Evolutionary conservation across 2,329 filamentous ascomycete species (phyloP), one percentile per base, ranked within the genome.

Genomic region (Alternaria triticimaculans): DNA sequence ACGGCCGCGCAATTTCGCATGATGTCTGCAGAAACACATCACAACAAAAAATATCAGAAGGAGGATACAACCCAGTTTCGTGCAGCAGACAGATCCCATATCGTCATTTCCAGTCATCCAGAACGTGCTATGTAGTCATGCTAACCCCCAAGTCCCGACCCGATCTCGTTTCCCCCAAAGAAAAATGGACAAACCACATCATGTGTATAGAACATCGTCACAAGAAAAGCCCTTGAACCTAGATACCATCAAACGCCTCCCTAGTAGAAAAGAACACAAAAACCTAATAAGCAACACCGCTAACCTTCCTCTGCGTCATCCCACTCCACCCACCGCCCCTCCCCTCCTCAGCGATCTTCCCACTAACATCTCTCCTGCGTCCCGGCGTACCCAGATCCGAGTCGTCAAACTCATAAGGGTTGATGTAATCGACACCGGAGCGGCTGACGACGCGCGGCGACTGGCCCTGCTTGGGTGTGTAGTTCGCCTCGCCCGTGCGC

Each of bases 331-430:
- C 63, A 6, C 74, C 78, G 5, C 77, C 87, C 50, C 86, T 81
- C 2, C 91, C 91, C 76, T 94, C 92, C 76, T 94, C 91, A 0
- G 86, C 90, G 59, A 89, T 80, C 82, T 91, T 92, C 1, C 91
- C 92, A 74, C 90, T 93, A 3, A 92, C 90, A 64, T 90, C 88
- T 55, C 73, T 56, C 63, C 76, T 65, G 49, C 74, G 63, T 6
- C 71, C 74, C 5, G 64, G 55, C 45, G 70, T 76, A 18, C 76
- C 78, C 51, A 80, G 63, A 70, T 78, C 70, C 57, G 74, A 71
- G 20, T 71, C 72, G 3, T 78, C 76, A 61, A 72, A 74, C 44
- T 72, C 68, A 28, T 76, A 76, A 66, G 72, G 70, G 59, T 81
- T 81, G 20, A 79, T 75, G 59, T 83, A 80, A 55, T 86, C 84